Base-by-base conservation (phyloP, 768 basidiomycete genomes). In the Boletus rufocinnamomeus region DNA sequence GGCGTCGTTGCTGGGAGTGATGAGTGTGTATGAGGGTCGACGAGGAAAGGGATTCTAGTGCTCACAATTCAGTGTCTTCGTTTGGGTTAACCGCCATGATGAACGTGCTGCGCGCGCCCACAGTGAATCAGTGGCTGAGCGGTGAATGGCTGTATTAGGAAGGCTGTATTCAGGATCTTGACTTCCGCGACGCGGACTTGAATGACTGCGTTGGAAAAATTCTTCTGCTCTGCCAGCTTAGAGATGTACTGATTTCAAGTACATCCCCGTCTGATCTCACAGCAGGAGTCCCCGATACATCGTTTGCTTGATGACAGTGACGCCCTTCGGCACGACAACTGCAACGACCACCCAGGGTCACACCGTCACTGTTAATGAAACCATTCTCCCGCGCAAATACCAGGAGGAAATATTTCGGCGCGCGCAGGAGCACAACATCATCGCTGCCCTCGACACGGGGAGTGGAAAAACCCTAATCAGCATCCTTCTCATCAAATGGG, bases 41-140 rank as follows among this genome's bases (percentile, higher is more conserved):
- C 6, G 19, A 27, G 28, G 59, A 4, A 50, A 8, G 16, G 37
- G 27, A 35, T 8, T 10, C 30, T 19, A 17, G 28, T 23, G 74
- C 91, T 75, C 72, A 95, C 95, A 98, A 97, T 82, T 98, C 95
- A 3, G 95, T 96, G 72, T 98, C 95, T 78, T 96, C 91, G 80
- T 94, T 81, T 32, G 89, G 83, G 69, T 95, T 93, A 54, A 89
- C 74, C 7, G 87, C 76, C 88, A 89, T 72, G 55, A 21, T 3
- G 40, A 41, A 41, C 17, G 40, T 13, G 17, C 37, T 43, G 56
- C 46, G 41, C 50, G 50, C 58, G 44, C 47, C 58, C 52, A 60
- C 59, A 58, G 54, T 19, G 34, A 50, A 60, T 59, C 63, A 10
- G 52, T 43, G 41, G 17, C 61, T 17, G 49, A 50, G 23, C 16